Conservation (phyloP, 805 yeast species). For the Candida ponderosae region DNA sequence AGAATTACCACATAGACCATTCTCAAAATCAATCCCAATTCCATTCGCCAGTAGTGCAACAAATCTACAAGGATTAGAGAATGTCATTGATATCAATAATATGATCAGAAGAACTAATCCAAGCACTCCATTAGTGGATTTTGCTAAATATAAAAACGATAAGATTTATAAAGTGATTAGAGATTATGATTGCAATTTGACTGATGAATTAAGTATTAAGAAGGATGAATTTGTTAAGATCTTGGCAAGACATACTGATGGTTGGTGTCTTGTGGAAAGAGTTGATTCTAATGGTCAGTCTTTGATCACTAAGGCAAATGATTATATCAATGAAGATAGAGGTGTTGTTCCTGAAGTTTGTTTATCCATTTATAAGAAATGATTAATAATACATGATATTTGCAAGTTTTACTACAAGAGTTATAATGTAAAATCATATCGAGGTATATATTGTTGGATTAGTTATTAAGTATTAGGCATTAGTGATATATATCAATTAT, state of each 20-base stretch:
- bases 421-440: too few relatives aligned
- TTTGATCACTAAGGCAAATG: conserved; percentile 13
- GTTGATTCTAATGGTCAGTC: conserved; percentile 5
- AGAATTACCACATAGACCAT: conserved; percentile 16
- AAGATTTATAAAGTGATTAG: conserved; percentile 14
- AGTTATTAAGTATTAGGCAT: too few relatives aligned
- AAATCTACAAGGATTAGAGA: conserved; percentile 13
- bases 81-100: conserved; percentile 3
- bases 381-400: conserved; percentile 1
- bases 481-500: too few relatives aligned
- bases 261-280: conserved; percentile 36
- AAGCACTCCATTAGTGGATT: conserved; percentile 12
- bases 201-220: conserved; percentile 27
- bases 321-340: conserved; percentile 27
- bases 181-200: conserved; percentile 22
- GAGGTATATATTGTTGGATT: too few relatives aligned
- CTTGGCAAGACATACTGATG: conserved; percentile 33
- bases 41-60: neutral
- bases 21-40: too few relatives aligned
- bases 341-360: conserved; percentile 35
- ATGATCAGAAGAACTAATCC: conserved; percentile 7
- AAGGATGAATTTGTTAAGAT: conserved; percentile 26
- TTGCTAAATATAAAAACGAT: conserved; percentile 4
- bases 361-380: too few relatives aligned
- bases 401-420: too few relatives aligned